Evolutionary conservation across 768 basidiomycete genomes (phyloP), one percentile per base, ranked within the genome.

Genomic region (Cubamyces sp.): DNA sequence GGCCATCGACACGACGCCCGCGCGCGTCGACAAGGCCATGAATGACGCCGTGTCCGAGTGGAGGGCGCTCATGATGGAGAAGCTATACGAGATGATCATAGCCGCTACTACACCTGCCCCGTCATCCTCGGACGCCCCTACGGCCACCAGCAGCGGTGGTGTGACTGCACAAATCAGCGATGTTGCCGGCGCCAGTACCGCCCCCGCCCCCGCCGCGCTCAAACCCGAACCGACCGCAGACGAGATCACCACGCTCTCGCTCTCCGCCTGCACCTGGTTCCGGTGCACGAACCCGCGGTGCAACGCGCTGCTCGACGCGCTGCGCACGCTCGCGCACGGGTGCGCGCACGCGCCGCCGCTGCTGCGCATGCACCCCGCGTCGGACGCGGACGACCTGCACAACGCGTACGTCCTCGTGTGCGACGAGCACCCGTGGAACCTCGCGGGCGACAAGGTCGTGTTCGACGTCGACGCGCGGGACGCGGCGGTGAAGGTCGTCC

Each of bases 381-480:
- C 54, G 26, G 54, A 56, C 23, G 48, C 34, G 19, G 61, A 43
- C 21, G 54, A 62, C 46, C 49, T 62, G 54, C 61, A 30, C 37
- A 62, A 62, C 49, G 61, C 61, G 34, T 54, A 49, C 30, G 43
- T 40, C 28, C 54, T 62, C 28, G 49, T 48, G 40, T 40, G 56
- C 30, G 61, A 43, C 12, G 54, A 56, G 48, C 40, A 19, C 21
- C 61, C 61, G 30, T 62, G 61, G 61, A 57, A 57, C 61, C 25
- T 48, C 48, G n/a, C 37, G 19, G 54, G 48, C n/a, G 54, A 43
- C 19, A 23, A 21, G 18, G 48, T 62, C 23, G 49, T 26, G 40
- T 62, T 26, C 41, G 54, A 62, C 42, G 19, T 42, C 41, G 37
- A 39, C 11, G 61, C 54, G 15, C 21, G 41, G 34, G 43, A 19